Base-by-base conservation (phyloP, 345 rosid genomes). In the Salix udensis region DNA sequence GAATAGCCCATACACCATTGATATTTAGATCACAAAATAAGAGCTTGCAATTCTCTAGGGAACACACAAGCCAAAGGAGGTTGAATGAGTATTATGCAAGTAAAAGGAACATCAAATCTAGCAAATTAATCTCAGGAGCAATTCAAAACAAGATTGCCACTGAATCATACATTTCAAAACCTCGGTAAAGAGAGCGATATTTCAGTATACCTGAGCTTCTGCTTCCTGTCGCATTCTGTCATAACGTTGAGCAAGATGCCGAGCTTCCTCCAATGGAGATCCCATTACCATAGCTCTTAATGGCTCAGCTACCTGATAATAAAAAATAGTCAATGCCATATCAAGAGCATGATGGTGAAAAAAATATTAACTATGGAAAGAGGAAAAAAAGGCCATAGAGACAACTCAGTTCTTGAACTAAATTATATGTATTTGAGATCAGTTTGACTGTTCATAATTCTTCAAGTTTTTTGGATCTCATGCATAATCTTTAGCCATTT, bases 161-260 rank as follows among this genome's bases (percentile, higher is more conserved):
- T 6, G 46, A 40, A 58, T 30, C 30, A 14, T 55, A 67, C 68
- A 60, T 40, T 37, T 65, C 75, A 52, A 74, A 4, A 69, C 71
- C 40, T 58, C 16, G 12, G 44, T 19, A 73, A 76, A 50, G 44
- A n/a, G 37, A 65, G 48, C 34, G n/a, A 68, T 52, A 19, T 72
- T 52, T 76, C 53, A 68, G 21, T 81, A 70, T 85, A 91, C 98
- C 97, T 94, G 98, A 81, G 95, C 86, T 92, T 94, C 98, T 69
- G 94, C 85, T 83, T 94, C 98, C 79, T 92, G 97, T 72, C 98
- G 88, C 91, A 94, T 85, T 78, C 97, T 85, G 80, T 91, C 97
- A 85, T 91, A 94, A n/a, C 95, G 93, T 72, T 92, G 98, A 67
- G 98, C 95, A 86, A 94, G 92, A 89, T 92, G 97, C 23, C 98